Percentiles rank a stretch among this genome's conserved stretches.
These are phyloP conservation scores for Ottelia alismoides DNA, from an alignment of 106 monocot genomes.

Conservation along the genomic window DNA sequence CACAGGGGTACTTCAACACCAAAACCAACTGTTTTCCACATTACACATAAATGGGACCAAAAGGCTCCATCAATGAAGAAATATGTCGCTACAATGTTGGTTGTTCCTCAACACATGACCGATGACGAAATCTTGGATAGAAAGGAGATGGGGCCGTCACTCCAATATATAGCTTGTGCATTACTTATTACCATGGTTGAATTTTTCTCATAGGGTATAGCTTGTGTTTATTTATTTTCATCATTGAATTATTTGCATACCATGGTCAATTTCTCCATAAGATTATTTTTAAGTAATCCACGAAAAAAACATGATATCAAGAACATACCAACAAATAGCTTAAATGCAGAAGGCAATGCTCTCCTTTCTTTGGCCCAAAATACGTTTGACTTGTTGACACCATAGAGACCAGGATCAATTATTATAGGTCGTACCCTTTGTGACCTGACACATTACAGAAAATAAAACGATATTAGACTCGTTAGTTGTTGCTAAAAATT, in stretches of 20 bases:
- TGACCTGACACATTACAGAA: slow-evolving; percentile 23
- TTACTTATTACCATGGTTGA: no score
- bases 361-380: slow-evolving; percentile 87
- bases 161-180: no score
- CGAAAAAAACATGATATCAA: slow-evolving; percentile 3
- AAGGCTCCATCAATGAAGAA: no score
- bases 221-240: neutral
- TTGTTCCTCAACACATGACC: no score
- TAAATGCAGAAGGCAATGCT: slow-evolving; percentile 77
- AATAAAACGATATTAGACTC: neutral
- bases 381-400: slow-evolving; percentile 39
- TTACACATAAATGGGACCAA: no score
- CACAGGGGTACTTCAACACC: no score
- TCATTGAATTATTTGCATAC: neutral
- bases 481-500: neutral
- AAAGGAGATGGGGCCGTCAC: no score
- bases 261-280: neutral
- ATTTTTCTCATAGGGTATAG: no score
- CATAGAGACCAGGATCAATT: slow-evolving; percentile 73
- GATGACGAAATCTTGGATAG: no score
- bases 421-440: slow-evolving; percentile 83
- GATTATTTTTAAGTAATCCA: neutral
- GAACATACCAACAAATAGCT: slow-evolving; percentile 92
- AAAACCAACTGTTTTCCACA: no score
- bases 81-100: no score